Percentiles rank a stretch among this genome's conserved stretches.
phyloP scores from a whole-genome alignment of 805 yeast species.

The Candida montana region DNA sequence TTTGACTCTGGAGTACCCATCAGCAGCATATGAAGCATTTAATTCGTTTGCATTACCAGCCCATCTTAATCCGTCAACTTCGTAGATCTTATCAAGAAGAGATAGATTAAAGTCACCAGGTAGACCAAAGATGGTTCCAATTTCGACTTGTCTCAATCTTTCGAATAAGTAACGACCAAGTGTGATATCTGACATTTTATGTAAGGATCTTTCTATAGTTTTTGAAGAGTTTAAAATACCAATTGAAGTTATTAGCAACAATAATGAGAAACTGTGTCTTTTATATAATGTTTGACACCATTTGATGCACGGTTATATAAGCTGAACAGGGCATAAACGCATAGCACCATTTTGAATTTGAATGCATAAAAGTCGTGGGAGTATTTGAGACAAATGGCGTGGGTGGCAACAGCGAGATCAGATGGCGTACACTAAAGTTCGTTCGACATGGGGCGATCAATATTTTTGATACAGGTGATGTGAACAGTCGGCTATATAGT shows the following conservation, averaged over 20 bases:
- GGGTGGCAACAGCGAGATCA: too few relatives aligned
- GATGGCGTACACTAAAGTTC: too few relatives aligned
- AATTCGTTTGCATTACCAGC: conserved; percentile 88
- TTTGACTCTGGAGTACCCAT: conserved; percentile 81
- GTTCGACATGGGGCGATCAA: too few relatives aligned
- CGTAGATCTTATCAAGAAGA: conserved; percentile 65
- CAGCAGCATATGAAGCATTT: conserved; percentile 86
- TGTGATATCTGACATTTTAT: conserved; percentile 40
- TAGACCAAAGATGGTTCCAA: conserved; percentile 69
- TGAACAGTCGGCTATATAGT: too few relatives aligned
- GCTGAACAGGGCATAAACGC: background rate
- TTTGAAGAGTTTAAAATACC: background rate
- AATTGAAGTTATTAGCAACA: background rate
- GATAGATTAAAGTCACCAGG: conserved; percentile 81
- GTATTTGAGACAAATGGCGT: too few relatives aligned
- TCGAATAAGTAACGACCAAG: conserved; percentile 76
- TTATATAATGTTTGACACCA: conserved; percentile 12
- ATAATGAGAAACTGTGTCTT: background rate
- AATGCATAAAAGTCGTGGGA: too few relatives aligned
- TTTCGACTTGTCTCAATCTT: conserved; percentile 67
- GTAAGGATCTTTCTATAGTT: background rate
- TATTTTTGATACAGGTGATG: too few relatives aligned
- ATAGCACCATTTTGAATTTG: background rate
- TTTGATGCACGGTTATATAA: conserved; percentile 12
- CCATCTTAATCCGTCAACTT: conserved; percentile 76